phyloP scores from a whole-genome alignment of 164 flowering plant genomes.

The Cinnamomum micranthum region DNA sequence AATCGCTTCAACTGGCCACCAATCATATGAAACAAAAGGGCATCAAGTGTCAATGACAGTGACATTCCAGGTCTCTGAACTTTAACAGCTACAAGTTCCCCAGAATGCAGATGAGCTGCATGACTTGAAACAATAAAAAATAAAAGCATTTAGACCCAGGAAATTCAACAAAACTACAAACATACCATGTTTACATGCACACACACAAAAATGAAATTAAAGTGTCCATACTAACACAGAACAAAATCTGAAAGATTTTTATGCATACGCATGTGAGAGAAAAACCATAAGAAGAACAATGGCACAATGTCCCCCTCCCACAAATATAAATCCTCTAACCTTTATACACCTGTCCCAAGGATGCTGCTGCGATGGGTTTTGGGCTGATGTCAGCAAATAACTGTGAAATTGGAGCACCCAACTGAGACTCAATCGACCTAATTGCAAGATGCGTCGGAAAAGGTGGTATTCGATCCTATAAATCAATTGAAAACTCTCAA shows the following conservation, averaged over 20 bases:
- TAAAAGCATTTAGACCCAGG: constrained; percentile 20
- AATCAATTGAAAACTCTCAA: constrained; percentile 8
- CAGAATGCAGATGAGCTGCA: constrained; percentile 96
- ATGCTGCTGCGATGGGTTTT: constrained; percentile 95
- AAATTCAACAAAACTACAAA: constrained; percentile 1
- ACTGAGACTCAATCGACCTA: constrained; percentile 71
- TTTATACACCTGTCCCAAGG: constrained; percentile 96
- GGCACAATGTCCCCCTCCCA: neutral
- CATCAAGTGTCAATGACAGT: constrained; percentile 80
- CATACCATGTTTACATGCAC: neutral
- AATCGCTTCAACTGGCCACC: constrained; percentile 94
- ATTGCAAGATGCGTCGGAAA: constrained; percentile 71
- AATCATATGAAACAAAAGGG: constrained; percentile 82
- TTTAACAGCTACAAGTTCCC: constrained; percentile 97
- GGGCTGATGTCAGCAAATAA: constrained; percentile 87
- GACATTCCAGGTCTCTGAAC: constrained; percentile 98
- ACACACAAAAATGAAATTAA: neutral
- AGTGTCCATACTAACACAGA: too few species aligned
- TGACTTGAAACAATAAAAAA: constrained; percentile 37
- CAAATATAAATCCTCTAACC: constrained; percentile 41
- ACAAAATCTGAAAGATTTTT: too few species aligned
- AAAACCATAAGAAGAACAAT: neutral
- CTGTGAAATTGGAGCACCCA: constrained; percentile 70
- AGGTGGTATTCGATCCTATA: constrained; percentile 94
- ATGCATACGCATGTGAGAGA: neutral